A percentile compares a stretch with the other conserved stretches of the same genome.
These are phyloP conservation scores for Wickerhamomyces mucosus DNA, from an alignment of 805 yeast species.

Conservation along the genomic window DNA sequence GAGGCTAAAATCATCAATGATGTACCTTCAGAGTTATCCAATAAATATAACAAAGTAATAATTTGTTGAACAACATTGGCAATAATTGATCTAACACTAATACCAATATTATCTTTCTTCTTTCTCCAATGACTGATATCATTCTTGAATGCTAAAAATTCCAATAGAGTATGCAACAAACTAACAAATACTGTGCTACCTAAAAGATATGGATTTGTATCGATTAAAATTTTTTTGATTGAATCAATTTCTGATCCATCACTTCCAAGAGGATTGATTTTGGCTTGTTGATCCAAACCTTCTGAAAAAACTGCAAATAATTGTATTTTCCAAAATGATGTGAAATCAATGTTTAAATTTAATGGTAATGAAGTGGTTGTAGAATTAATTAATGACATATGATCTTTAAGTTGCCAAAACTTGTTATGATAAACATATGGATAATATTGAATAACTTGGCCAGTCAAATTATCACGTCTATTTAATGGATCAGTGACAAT, in stretches of 20 bases:
- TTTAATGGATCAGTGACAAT: conserved; percentile 20
- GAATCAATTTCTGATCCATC: conserved; percentile 27
- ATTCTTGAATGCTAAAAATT: conserved; percentile 31
- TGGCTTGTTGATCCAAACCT: conserved; percentile 22
- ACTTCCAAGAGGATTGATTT: conserved; percentile 14
- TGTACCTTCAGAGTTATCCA: conserved; percentile 30
- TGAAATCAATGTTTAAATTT: conserved; percentile 20
- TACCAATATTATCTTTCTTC: conserved; percentile 30
- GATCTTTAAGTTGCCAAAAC: conserved; percentile 30
- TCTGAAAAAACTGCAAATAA: conserved; percentile 18
- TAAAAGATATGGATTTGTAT: conserved; percentile 27
- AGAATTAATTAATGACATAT: conserved; percentile 24
- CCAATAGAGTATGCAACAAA: conserved; percentile 27
- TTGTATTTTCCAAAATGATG: conserved; percentile 24
- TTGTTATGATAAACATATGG: conserved; percentile 28
- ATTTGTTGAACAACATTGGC: conserved; percentile 31
- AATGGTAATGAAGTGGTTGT: conserved; percentile 17
- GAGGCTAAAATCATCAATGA: conserved; percentile 27
- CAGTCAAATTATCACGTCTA: conserved; percentile 22
- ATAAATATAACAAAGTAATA: conserved; percentile 27
- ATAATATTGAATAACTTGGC: conserved; percentile 25
- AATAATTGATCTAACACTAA: conserved; percentile 28
- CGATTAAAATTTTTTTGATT: conserved; percentile 26
- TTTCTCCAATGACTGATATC: conserved; percentile 32
- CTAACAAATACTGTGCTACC: conserved; percentile 25